A percentile compares a stretch with the other conserved stretches of the same genome.
These are phyloP conservation scores for Trichoderma semiorbis DNA, from an alignment of 2,329 filamentous ascomycete species.

Conservation along the genomic window DNA sequence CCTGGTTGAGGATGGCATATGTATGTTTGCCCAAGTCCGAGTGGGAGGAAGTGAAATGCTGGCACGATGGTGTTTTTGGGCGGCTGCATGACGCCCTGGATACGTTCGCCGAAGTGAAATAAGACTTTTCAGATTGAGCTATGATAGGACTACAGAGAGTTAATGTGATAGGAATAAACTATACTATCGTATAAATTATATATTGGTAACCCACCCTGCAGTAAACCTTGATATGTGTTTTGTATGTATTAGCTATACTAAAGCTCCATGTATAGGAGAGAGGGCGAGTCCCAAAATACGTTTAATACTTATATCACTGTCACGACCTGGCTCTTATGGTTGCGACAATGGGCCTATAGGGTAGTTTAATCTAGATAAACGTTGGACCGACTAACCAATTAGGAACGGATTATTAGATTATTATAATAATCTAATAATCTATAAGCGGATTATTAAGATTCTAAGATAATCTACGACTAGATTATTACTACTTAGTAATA, in stretches of 20 bases:
- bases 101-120: conserved; percentile 33
- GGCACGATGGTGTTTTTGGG: conserved; percentile 51
- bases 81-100: conserved; percentile 45
- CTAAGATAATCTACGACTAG: too few species aligned
- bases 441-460: too few species aligned
- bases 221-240: accelerated
- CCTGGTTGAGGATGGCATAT: conserved; percentile 49
- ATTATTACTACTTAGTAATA: too few species aligned
- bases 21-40: conserved; percentile 41
- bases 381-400: too few species aligned
- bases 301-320: too few species aligned
- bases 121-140: background rate
- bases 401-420: too few species aligned
- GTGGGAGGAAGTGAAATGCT: conserved; percentile 45
- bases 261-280: background rate
- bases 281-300: too few species aligned
- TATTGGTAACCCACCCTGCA: background rate
- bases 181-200: background rate
- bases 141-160: background rate
- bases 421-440: too few species aligned
- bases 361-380: too few species aligned
- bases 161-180: background rate
- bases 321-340: too few species aligned
- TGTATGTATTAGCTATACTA: background rate
- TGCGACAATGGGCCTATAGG: too few species aligned